Evolutionary conservation across 257 asterid genomes (phyloP).

Genomic region (Scutellaria baicalensis): DNA sequence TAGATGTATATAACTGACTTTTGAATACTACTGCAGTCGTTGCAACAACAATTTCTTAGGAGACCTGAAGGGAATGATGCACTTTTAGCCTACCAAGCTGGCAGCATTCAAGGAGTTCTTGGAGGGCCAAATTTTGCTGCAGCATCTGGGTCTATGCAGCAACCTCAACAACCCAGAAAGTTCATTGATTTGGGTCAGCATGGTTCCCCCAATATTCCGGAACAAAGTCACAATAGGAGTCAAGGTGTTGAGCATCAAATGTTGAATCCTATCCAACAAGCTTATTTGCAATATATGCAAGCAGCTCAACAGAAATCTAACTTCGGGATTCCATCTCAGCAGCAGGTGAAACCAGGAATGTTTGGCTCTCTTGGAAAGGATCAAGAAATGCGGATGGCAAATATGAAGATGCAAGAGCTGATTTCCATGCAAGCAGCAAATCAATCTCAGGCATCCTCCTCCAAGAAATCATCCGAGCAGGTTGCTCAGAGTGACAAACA

Average conservation of each 20-base stretch:
- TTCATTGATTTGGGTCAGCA: constrained; percentile 68
- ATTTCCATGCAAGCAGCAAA: constrained; percentile 53
- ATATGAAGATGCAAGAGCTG: constrained; percentile 68
- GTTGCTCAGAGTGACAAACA: constrained; percentile 44
- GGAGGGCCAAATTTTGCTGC: constrained; percentile 60
- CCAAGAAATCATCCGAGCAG: constrained; percentile 65
- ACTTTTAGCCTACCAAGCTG: constrained; percentile 71
- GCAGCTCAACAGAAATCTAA: constrained; percentile 75
- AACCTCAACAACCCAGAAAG: constrained; percentile 73
- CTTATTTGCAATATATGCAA: constrained; percentile 80
- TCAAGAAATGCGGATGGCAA: constrained; percentile 57
- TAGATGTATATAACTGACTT: constrained; percentile 5
- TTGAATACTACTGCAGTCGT: constrained; percentile 37
- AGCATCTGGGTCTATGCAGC: constrained; percentile 63
- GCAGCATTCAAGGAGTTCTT: constrained; percentile 52
- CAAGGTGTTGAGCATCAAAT: constrained; percentile 78
- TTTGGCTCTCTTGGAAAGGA: constrained; percentile 45
- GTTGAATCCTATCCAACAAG: constrained; percentile 74
- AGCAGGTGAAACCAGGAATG: constrained; percentile 67
- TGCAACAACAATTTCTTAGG: constrained; percentile 72
- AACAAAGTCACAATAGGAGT: constrained; percentile 64
- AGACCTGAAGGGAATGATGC: constrained; percentile 87
- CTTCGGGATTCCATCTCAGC: constrained; percentile 66
- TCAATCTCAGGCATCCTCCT: constrained; percentile 61
- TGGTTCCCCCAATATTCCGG: constrained; percentile 53